Conservation (phyloP, 805 yeast species). For the Saccharomycopsis javanensis region DNA sequence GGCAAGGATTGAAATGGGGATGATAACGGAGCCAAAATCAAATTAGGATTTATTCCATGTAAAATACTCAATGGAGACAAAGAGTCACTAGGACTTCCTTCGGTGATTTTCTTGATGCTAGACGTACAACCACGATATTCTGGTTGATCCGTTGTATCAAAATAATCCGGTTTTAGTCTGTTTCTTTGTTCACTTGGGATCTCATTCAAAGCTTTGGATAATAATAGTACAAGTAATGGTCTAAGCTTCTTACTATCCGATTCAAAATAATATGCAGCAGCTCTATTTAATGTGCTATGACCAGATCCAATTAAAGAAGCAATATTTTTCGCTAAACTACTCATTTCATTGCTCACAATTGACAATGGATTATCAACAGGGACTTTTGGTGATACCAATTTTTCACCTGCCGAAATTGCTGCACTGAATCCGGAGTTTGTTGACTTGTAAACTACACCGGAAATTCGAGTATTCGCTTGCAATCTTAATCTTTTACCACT, state of each 20-base stretch:
- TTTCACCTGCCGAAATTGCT: slow-evolving; percentile 66
- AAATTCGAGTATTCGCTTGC: neutral
- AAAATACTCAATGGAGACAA: slow-evolving; percentile 75
- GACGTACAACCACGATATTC: slow-evolving; percentile 49
- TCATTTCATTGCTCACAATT: slow-evolving; percentile 89
- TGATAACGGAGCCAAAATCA: slow-evolving; percentile 72
- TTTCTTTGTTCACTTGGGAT: slow-evolving; percentile 65
- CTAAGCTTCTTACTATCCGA: slow-evolving; percentile 94
- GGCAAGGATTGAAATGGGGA: slow-evolving; percentile 70
- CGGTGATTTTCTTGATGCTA: slow-evolving; percentile 35
- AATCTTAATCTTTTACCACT: neutral
- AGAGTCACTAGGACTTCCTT: slow-evolving; percentile 40
- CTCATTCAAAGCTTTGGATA: slow-evolving; percentile 69
- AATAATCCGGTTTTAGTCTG: slow-evolving; percentile 48
- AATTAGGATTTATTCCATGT: slow-evolving; percentile 84
- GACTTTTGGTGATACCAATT: slow-evolving; percentile 54
- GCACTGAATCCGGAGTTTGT: slow-evolving; percentile 31
- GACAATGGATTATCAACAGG: slow-evolving; percentile 75
- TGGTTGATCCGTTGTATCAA: slow-evolving; percentile 59
- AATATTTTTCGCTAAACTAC: slow-evolving; percentile 75
- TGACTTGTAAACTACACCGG: slow-evolving; percentile 1
- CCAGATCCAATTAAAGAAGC: slow-evolving; percentile 84
- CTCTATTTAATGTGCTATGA: slow-evolving; percentile 85
- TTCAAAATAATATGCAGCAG: slow-evolving; percentile 90
- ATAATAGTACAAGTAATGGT: slow-evolving; percentile 76